phyloP scores from a whole-genome alignment of 2,329 filamentous ascomycete species.

The Fusarium zealandicum region DNA sequence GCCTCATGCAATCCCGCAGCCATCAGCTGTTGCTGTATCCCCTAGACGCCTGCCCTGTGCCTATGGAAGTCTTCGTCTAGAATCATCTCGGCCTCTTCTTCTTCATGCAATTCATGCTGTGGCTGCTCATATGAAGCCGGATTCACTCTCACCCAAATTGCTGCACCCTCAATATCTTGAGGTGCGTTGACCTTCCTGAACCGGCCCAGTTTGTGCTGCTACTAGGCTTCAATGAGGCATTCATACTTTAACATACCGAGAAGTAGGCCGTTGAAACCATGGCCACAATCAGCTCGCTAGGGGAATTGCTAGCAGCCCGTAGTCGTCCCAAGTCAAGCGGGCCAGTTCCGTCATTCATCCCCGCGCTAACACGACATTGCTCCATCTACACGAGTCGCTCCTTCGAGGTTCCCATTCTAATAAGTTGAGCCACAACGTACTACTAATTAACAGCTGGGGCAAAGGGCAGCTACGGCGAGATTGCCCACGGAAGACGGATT shows the following conservation, averaged over 20 bases:
- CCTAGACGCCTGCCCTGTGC: not conserved
- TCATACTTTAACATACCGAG: not conserved
- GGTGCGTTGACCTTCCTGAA: not conserved
- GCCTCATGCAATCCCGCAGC: not conserved
- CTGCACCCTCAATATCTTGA: not conserved
- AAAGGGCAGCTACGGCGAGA: not conserved
- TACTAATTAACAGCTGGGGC: not conserved
- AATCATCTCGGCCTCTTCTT: not conserved
- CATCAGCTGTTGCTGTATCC: not conserved
- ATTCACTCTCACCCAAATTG: not conserved
- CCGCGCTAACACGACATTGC: not conserved
- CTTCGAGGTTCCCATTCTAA: not conserved
- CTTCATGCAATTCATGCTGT: not conserved
- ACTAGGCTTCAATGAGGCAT: not conserved
- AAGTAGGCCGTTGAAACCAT: constrained; percentile 4
- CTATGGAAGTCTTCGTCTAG: not conserved
- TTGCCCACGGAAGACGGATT: no score
- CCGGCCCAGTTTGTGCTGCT: not conserved
- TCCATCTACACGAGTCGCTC: not conserved
- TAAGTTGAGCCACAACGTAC: not conserved
- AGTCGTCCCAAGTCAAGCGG: not conserved
- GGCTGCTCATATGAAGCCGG: not conserved
- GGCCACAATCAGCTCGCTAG: not conserved
- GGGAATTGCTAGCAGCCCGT: not conserved
- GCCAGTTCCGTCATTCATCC: not conserved